Percentiles rank a stretch among this genome's conserved stretches.
These are phyloP conservation scores for Eragrostis curvula DNA, from an alignment of 176 grass and related monocot genomes.

Conservation along the genomic window DNA sequence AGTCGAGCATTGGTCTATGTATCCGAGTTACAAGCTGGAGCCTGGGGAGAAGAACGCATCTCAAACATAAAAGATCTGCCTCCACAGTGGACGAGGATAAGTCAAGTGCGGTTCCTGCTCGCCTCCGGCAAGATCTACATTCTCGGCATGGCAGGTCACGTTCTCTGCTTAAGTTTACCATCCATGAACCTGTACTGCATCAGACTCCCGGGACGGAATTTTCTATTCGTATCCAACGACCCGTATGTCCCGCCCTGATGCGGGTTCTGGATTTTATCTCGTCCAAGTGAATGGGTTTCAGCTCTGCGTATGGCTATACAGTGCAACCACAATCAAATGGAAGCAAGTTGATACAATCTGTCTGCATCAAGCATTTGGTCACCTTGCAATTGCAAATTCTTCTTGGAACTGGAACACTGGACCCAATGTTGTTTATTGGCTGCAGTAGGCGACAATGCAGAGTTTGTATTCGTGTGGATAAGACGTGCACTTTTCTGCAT, in stretches of 20 bases:
- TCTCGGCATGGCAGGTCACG: background rate
- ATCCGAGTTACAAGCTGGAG: background rate
- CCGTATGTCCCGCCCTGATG: background rate
- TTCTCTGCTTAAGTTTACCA: background rate
- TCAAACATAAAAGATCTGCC: background rate
- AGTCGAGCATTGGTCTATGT: background rate
- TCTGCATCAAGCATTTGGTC: background rate
- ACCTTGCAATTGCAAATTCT: background rate
- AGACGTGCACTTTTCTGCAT: background rate
- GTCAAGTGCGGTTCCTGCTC: too few species aligned
- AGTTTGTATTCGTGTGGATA: too few species aligned
- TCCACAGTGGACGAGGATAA: background rate
- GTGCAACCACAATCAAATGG: slow-evolving; percentile 4
- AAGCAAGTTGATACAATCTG: slow-evolving; percentile 20
- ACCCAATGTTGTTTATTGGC: background rate
- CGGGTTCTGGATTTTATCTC: slow-evolving; percentile 27
- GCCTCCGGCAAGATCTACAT: background rate
- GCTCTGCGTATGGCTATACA: slow-evolving; percentile 18
- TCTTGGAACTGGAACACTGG: too few species aligned
- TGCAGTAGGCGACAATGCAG: too few species aligned
- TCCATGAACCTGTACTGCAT: background rate
- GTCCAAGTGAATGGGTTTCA: background rate
- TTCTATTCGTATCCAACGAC: too few species aligned
- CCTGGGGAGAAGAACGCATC: background rate
- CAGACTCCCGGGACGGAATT: too few species aligned